phyloP scores from a whole-genome alignment of 768 basidiomycete genomes.

The Imleria badia region DNA sequence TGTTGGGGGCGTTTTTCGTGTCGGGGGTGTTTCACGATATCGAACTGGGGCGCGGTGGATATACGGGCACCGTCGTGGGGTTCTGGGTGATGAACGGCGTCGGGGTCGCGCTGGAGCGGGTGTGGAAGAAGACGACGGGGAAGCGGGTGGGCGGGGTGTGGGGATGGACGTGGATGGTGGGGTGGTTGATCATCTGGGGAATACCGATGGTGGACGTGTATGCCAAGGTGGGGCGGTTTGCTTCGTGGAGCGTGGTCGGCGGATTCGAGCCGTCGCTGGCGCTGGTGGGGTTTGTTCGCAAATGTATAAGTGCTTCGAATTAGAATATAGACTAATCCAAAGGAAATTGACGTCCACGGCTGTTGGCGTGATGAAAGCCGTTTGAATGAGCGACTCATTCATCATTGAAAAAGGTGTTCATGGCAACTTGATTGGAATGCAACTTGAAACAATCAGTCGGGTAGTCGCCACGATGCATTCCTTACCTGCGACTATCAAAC shows the following conservation, averaged over 20 bases:
- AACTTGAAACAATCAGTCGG: too few species aligned
- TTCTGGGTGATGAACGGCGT: slow-evolving; percentile 61
- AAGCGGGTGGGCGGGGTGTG: slow-evolving; percentile 42
- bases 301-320: too few species aligned
- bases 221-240: slow-evolving; percentile 16
- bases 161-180: slow-evolving; percentile 51
- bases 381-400: too few species aligned
- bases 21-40: slow-evolving; percentile 60
- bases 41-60: slow-evolving; percentile 48
- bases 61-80: slow-evolving; percentile 39
- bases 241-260: slow-evolving; percentile 6
- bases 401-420: too few species aligned
- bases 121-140: slow-evolving; percentile 44
- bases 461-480: too few species aligned
- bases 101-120: slow-evolving; percentile 49
- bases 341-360: too few species aligned
- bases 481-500: too few species aligned
- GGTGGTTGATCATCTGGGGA: slow-evolving; percentile 50
- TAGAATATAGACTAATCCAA: too few species aligned
- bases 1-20: slow-evolving; percentile 57
- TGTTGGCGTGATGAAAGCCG: too few species aligned
- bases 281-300: slow-evolving; percentile 27
- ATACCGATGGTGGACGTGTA: slow-evolving; percentile 44
- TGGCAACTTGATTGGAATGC: too few species aligned
- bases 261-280: slow-evolving; percentile 14